Base-by-base conservation (phyloP, 768 basidiomycete species). In the Sarcodon aspratus region DNA sequence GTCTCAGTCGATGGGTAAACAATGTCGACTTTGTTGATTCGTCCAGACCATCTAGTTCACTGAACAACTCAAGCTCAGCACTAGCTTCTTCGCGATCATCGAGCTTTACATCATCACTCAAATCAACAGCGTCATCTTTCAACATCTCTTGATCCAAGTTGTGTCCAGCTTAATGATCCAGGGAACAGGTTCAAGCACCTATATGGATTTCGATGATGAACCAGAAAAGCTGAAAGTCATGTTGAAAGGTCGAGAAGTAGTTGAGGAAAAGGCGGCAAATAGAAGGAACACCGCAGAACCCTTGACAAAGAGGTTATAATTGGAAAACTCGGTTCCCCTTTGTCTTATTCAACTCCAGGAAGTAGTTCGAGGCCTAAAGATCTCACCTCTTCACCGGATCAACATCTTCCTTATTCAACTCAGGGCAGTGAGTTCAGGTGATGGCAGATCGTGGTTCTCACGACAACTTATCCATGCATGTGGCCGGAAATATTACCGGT, bases 121-220 rank as follows among this genome's bases (percentile, higher is more conserved):
- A 56, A 49, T 55, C 57, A 15, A 21, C 51, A 51, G 61, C 46
- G 49, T 52, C 71, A 8, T 75, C 77, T 4, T 80, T 83, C 59
- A 68, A 68, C 35, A 63, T 80, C 9, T 64, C 74, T 15, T 74
- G 79, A 46, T 73, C 82, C 13, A 71, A 6, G 73, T 82, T 6
- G 82, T 86, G 1, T 83, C 86, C n/a, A 81, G 79, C 10, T 65
- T 91, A n/a, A n/a, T n/a, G n/a, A 3, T 85, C 78, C 7, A 68
- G 68, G 8, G 82, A 86, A 51, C 75, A 75, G 51, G 84, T 76
- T 0, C 83, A 89, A 60, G 88, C 87, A 0, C 79, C 85, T 81
- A 76, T 57, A 80, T 89, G 1, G 89, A 90, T 58, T 87, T 80
- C 49, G 87, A 89, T 3, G 84, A 88, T 40, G 88, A 90, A 58